Evolutionary conservation across 2,329 filamentous ascomycete genomes (phyloP).

Genomic region (Conoideocrella luteorostrata): DNA sequence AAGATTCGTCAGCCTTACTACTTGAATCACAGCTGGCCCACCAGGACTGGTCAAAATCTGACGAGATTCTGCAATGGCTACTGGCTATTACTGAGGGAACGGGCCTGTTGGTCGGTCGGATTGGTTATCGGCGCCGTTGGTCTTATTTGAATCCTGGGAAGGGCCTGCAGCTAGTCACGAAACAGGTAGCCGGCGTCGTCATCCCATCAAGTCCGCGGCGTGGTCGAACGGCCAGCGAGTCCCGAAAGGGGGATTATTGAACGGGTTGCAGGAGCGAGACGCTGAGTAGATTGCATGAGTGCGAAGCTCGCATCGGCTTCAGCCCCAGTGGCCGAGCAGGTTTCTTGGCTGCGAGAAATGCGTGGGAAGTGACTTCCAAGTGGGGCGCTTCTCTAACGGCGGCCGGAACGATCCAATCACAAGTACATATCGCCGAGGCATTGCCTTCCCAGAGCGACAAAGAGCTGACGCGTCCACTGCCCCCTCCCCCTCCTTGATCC

Average conservation of each 20-base stretch:
- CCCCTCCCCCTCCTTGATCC: constrained; percentile 12
- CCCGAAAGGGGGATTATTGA: background rate
- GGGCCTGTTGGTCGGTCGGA: constrained; percentile 2
- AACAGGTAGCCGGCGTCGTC: constrained; percentile 9
- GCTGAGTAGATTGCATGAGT: background rate
- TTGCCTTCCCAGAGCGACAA: constrained; percentile 4
- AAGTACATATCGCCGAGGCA: background rate
- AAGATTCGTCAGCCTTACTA: constrained; percentile 16
- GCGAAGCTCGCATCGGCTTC: constrained; percentile 1
- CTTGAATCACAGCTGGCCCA: constrained; percentile 1
- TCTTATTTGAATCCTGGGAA: background rate
- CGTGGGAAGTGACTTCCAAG: background rate
- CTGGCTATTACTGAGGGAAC: constrained; percentile 3
- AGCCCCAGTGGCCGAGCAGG: constrained; percentile 3
- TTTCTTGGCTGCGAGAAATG: constrained; percentile 1
- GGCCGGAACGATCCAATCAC: constrained; percentile 1
- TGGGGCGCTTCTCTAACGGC: background rate
- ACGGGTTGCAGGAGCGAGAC: background rate
- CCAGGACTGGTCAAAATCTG: background rate
- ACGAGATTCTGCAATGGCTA: constrained; percentile 6
- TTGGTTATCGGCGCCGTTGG: background rate
- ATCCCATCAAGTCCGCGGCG: constrained; percentile 7
- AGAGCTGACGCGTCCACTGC: constrained; percentile 24
- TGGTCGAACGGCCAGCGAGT: background rate
- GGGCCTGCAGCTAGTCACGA: constrained; percentile 4